Conservation (phyloP, 2,329 filamentous ascomycete species). For the Aspergillus clavatus region DNA sequence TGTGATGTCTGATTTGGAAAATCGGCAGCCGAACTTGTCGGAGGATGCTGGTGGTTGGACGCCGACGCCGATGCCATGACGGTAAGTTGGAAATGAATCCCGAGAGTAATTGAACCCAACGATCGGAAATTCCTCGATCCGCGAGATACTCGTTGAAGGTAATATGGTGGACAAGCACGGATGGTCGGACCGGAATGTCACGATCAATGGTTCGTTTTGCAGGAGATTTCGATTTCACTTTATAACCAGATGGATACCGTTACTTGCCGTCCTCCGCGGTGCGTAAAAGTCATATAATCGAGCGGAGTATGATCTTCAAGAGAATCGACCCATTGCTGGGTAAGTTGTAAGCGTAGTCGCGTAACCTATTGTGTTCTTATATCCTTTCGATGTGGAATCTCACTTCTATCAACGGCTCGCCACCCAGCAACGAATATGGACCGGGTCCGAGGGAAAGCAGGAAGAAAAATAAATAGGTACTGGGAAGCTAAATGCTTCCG, state of each 20-base stretch:
- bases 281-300: neutral
- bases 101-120: neutral
- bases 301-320: neutral
- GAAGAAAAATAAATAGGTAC: neutral
- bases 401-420: neutral
- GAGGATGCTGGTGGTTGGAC: constrained; percentile 27
- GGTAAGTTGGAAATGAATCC: neutral
- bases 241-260: neutral
- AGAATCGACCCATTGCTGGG: neutral
- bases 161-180: neutral
- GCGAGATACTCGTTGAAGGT: neutral
- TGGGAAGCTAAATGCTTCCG: constrained; percentile 9
- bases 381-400: neutral
- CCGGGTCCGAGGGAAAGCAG: neutral
- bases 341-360: neutral
- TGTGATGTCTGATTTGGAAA: constrained; percentile 24
- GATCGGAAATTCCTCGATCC: neutral
- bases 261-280: neutral
- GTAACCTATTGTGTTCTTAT: neutral
- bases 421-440: neutral
- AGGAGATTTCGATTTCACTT: no score
- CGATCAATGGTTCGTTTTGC: neutral
- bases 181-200: neutral
- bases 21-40: constrained; percentile 24
- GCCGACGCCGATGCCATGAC: constrained; percentile 28